phyloP scores from a whole-genome alignment of 2,329 filamentous ascomycete genomes.

The Scedosporium dehoogii region DNA sequence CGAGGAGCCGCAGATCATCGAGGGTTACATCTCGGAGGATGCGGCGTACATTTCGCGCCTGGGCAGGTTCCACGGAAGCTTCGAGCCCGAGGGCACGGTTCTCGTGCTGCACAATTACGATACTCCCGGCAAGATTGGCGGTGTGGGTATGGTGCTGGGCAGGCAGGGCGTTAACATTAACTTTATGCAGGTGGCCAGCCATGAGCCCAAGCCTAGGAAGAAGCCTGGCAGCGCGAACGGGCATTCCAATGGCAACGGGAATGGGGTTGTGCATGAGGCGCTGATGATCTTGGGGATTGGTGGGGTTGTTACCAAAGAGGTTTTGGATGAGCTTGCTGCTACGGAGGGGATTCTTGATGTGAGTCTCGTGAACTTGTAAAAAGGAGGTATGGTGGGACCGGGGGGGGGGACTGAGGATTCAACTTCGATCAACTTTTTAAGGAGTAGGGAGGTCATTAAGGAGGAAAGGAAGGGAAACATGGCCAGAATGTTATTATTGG shows the following conservation, averaged over 20 bases:
- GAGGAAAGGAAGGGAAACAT: background rate
- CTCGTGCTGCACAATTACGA: constrained; percentile 78
- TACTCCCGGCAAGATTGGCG: constrained; percentile 71
- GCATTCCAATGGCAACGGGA: constrained; percentile 4
- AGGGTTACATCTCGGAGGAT: constrained; percentile 57
- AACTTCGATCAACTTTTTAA: background rate
- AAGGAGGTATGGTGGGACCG: background rate
- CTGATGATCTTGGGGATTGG: constrained; percentile 75
- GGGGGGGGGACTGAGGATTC: background rate
- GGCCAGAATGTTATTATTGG: background rate
- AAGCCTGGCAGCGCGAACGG: constrained; percentile 13
- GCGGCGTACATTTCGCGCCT: constrained; percentile 61
- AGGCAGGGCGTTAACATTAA: constrained; percentile 65
- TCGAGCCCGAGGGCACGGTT: constrained; percentile 62
- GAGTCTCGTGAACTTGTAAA: constrained; percentile 36
- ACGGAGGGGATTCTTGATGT: constrained; percentile 47
- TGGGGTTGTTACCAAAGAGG: constrained; percentile 48
- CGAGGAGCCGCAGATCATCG: constrained; percentile 36
- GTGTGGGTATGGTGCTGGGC: constrained; percentile 62
- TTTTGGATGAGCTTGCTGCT: constrained; percentile 36
- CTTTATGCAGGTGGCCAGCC: constrained; percentile 63
- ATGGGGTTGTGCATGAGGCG: constrained; percentile 47
- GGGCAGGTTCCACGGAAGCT: constrained; percentile 63
- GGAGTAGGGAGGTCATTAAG: background rate
- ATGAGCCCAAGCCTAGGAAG: constrained; percentile 29